These are phyloP conservation scores for Amanita exitialis DNA, from an alignment of 768 basidiomycete genomes.

Conservation along the genomic window DNA sequence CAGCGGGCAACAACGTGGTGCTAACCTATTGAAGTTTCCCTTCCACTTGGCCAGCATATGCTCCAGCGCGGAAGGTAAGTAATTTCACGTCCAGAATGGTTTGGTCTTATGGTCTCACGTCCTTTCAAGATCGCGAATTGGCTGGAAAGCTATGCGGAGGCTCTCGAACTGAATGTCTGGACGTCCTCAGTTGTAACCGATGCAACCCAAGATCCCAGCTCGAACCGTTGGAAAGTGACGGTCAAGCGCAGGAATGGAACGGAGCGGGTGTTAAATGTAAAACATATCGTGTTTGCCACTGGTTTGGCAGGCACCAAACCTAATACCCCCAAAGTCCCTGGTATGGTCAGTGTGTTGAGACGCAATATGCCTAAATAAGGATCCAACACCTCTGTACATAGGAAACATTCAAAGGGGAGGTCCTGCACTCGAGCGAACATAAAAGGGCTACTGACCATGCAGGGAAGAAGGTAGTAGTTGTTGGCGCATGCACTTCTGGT, in stretches of 20 bases:
- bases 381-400: constrained; percentile 4
- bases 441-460: constrained; percentile 34
- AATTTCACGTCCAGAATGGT: constrained; percentile 27
- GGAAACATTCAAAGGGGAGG: constrained; percentile 37
- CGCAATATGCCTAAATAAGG: neutral
- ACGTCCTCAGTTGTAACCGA: constrained; percentile 28
- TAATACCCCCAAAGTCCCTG: constrained; percentile 33
- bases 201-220: constrained; percentile 20
- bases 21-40: constrained; percentile 35
- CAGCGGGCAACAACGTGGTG: neutral
- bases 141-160: constrained; percentile 54
- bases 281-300: constrained; percentile 49
- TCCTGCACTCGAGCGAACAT: constrained; percentile 43
- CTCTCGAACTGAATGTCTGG: constrained; percentile 58
- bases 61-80: constrained; percentile 48
- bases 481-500: constrained; percentile 61
- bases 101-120: constrained; percentile 32
- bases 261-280: constrained; percentile 27
- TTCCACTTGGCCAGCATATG: constrained; percentile 45
- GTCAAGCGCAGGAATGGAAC: constrained; percentile 23
- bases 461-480: constrained; percentile 59
- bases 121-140: constrained; percentile 45
- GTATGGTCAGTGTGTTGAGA: constrained; percentile 18
- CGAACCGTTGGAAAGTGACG: constrained; percentile 32
- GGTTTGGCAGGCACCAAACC: constrained; percentile 40